Evolutionary conservation across 768 basidiomycete species (phyloP).

Genomic region (Tylopilus plumbeoviolaceoides): DNA sequence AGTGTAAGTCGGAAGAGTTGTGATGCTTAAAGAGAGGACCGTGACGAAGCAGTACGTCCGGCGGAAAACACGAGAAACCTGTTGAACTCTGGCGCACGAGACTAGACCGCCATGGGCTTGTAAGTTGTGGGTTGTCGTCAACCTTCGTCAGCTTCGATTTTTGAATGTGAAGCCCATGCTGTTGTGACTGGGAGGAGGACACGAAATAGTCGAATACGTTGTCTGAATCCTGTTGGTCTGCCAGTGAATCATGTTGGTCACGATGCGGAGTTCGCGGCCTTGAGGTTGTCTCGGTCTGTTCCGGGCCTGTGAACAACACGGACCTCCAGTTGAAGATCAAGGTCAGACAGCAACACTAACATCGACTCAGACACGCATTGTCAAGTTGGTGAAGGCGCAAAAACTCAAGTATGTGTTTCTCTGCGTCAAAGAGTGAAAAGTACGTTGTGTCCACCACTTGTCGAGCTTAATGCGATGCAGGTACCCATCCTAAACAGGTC

Average conservation of each 20-base stretch:
- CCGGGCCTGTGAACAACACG: neutral
- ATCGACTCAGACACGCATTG: neutral
- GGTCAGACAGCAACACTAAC: no score
- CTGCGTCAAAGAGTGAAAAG: neutral
- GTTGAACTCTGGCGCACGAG: constrained; percentile 9
- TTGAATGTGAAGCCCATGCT: no score
- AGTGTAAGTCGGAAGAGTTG: constrained; percentile 11
- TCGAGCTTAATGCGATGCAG: neutral
- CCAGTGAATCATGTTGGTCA: no score
- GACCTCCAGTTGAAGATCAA: no score
- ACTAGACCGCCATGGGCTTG: no score
- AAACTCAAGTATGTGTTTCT: neutral
- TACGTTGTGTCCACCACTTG: neutral
- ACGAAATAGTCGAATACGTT: no score
- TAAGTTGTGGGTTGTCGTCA: no score
- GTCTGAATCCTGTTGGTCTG: no score
- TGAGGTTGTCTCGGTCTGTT: neutral
- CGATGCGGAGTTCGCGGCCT: neutral
- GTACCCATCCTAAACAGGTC: no score
- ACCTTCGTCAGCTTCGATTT: no score
- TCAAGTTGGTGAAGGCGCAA: neutral
- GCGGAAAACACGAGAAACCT: constrained; percentile 4
- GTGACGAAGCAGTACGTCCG: constrained; percentile 11
- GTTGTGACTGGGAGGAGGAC: no score
- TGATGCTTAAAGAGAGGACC: constrained; percentile 11